Evolutionary conservation across 192 early-diverging fungal genomes (phyloP).

Genomic region (Geranomyces michiganensis): DNA sequence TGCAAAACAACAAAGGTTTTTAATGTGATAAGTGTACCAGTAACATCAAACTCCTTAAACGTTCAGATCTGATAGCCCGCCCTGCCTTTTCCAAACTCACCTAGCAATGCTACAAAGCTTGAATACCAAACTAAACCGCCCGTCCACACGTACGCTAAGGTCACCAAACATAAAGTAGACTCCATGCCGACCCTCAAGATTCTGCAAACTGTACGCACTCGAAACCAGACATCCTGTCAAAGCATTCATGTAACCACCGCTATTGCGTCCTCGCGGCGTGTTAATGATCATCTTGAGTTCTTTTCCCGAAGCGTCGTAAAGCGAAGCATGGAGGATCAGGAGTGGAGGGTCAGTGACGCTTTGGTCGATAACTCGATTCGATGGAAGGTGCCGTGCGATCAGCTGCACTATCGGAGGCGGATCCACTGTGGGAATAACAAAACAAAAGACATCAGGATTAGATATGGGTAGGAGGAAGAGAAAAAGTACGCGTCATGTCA

Average conservation of each 20-base stretch:
- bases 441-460: not conserved
- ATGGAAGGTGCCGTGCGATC: slow-evolving; percentile 17
- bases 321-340: slow-evolving; percentile 15
- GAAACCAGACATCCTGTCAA: slow-evolving; percentile 36
- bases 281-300: slow-evolving; percentile 14
- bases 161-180: slow-evolving; percentile 53
- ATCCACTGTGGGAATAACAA: slow-evolving; percentile 12
- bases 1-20: not conserved
- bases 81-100: too few species aligned
- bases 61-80: too few species aligned
- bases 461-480: not conserved
- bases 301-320: not conserved
- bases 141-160: slow-evolving; percentile 44
- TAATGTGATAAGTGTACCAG: not conserved
- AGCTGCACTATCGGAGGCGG: slow-evolving; percentile 25
- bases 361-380: slow-evolving; percentile 7
- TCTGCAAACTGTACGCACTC: slow-evolving; percentile 11
- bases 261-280: slow-evolving; percentile 1
- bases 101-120: slow-evolving; percentile 29
- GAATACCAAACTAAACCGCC: slow-evolving; percentile 39
- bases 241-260: slow-evolving; percentile 10
- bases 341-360: slow-evolving; percentile 21
- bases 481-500: not conserved
- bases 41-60: too few species aligned
- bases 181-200: slow-evolving; percentile 35